Conservation (phyloP, 1,139 yeast species). For the Diutina rugosa region DNA sequence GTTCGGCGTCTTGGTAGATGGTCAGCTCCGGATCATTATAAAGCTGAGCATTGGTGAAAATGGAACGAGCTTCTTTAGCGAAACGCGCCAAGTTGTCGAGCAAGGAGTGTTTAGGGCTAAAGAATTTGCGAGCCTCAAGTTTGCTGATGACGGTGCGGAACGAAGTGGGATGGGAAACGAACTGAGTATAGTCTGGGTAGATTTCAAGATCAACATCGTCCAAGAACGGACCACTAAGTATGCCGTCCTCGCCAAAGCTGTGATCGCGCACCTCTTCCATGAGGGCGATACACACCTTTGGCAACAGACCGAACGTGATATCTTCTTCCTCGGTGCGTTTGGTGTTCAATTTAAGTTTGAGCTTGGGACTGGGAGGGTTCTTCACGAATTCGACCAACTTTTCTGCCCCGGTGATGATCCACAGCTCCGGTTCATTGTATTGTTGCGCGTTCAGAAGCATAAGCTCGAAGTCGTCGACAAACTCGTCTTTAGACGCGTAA, state of each 20-base stretch:
- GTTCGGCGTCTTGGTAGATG: conserved; percentile 43
- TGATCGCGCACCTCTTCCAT: conserved; percentile 27
- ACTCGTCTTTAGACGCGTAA: conserved; percentile 22
- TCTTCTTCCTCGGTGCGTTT: conserved; percentile 5
- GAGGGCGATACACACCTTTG: conserved; percentile 13
- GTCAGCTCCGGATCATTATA: conserved; percentile 45
- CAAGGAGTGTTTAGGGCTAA: conserved; percentile 14
- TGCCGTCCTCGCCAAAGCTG: conserved; percentile 29
- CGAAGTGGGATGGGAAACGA: conserved; percentile 45
- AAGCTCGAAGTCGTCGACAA: conserved; percentile 41
- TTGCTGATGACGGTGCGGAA: conserved; percentile 31
- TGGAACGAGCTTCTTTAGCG: conserved; percentile 31
- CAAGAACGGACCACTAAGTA: conserved; percentile 42
- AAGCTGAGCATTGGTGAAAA: conserved; percentile 44
- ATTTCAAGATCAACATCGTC: conserved; percentile 41
- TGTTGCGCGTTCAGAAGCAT: conserved; percentile 46
- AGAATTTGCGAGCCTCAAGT: conserved; percentile 27
- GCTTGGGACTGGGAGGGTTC: conserved; percentile 18
- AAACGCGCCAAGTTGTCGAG: conserved; percentile 34
- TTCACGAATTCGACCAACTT: conserved; percentile 29
- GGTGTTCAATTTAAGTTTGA: conserved; percentile 3
- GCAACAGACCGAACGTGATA: conserved; percentile 12
- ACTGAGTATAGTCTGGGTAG: conserved; percentile 48
- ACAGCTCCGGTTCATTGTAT: conserved; percentile 50
- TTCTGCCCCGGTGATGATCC: conserved; percentile 47